Evolutionary conservation across 2,329 filamentous ascomycete species (phyloP).

Genomic region (Plectosphaerella cucumerina): DNA sequence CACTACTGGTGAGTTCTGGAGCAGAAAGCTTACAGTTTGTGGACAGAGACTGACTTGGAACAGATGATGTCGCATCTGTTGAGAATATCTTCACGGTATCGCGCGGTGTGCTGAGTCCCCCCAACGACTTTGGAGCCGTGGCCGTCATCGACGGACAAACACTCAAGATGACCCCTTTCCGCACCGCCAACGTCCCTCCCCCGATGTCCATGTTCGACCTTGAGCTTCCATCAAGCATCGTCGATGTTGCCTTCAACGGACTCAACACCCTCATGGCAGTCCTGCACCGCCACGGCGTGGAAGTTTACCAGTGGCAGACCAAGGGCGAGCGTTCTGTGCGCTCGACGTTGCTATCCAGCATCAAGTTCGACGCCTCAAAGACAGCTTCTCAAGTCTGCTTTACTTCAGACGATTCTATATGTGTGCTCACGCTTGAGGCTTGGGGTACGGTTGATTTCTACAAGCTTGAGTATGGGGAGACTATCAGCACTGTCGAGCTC

Average conservation of each 20-base stretch:
- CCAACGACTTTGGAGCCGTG: slow-evolving; percentile 73
- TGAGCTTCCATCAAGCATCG: slow-evolving; percentile 52
- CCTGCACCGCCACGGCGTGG: slow-evolving; percentile 62
- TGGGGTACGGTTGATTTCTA: slow-evolving; percentile 8
- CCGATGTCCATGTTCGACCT: slow-evolving; percentile 87
- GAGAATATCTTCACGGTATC: slow-evolving; percentile 67
- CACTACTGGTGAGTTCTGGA: slow-evolving; percentile 36
- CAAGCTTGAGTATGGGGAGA: background rate
- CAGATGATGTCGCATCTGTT: slow-evolving; percentile 47
- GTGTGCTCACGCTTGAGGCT: slow-evolving; percentile 24
- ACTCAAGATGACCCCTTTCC: slow-evolving; percentile 81
- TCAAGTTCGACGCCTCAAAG: background rate
- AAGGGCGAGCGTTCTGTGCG: slow-evolving; percentile 46
- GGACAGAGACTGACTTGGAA: slow-evolving; percentile 14
- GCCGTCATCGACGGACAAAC: slow-evolving; percentile 78
- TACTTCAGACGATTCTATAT: slow-evolving; percentile 20
- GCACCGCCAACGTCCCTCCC: slow-evolving; percentile 80
- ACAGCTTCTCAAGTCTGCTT: slow-evolving; percentile 27
- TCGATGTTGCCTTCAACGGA: slow-evolving; percentile 72
- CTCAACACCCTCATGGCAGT: slow-evolving; percentile 65
- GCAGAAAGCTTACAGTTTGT: too few species aligned
- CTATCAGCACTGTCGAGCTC: background rate
- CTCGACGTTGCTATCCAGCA: slow-evolving; percentile 23
- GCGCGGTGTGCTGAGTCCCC: slow-evolving; percentile 65
- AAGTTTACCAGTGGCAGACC: slow-evolving; percentile 66